These are phyloP conservation scores for Candida tropicalis DNA, from an alignment of 1,139 yeast genomes.

Conservation along the genomic window DNA sequence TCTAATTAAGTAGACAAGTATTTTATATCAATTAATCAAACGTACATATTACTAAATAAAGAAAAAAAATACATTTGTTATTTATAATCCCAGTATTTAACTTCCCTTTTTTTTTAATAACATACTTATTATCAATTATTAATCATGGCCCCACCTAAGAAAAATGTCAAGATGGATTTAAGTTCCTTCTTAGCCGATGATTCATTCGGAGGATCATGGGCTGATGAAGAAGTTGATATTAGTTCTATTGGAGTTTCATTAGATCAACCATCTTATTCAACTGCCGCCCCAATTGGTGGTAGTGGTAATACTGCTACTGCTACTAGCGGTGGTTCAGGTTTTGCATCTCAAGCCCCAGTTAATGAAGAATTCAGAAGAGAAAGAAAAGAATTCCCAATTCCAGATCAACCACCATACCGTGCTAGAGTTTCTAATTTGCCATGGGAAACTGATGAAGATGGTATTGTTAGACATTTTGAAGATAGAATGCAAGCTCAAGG, in stretches of 20 bases:
- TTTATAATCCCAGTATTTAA: too few species aligned
- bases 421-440: slow-evolving; percentile 88
- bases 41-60: too few species aligned
- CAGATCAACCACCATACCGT: slow-evolving; percentile 89
- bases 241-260: slow-evolving; percentile 53
- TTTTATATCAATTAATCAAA: too few species aligned
- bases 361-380: slow-evolving; percentile 27
- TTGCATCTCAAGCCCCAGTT: slow-evolving; percentile 7
- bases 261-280: slow-evolving; percentile 22
- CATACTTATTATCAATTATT: slow-evolving; percentile 14
- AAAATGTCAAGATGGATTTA: slow-evolving; percentile 51
- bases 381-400: slow-evolving; percentile 79
- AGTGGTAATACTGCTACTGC: slow-evolving; percentile 1
- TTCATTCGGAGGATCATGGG: slow-evolving; percentile 56
- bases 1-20: too few species aligned
- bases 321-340: slow-evolving; percentile 10
- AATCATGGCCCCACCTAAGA: slow-evolving; percentile 43
- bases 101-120: not conserved
- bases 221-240: slow-evolving; percentile 61
- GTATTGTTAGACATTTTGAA: slow-evolving; percentile 67
- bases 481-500: slow-evolving; percentile 55
- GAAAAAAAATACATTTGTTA: too few species aligned
- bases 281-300: slow-evolving; percentile 28
- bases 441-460: slow-evolving; percentile 74
- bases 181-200: slow-evolving; percentile 54